A percentile compares a stretch with the other conserved stretches of the same genome.
These are phyloP conservation scores for Manihot esculenta DNA, from an alignment of 441 rosid species.

Conservation along the genomic window DNA sequence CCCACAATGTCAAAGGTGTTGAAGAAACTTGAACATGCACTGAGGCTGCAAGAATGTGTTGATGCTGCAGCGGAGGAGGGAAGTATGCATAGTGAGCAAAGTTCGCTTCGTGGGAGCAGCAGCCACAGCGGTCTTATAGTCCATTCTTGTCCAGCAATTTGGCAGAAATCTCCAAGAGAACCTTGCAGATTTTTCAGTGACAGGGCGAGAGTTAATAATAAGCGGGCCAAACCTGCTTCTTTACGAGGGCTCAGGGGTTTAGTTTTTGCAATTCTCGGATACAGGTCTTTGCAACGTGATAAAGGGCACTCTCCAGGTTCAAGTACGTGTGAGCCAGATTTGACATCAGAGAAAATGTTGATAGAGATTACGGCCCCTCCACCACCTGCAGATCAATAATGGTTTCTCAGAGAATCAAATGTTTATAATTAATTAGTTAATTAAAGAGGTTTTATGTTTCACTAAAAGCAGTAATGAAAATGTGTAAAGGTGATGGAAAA, in stretches of 20 bases:
- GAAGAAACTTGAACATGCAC: constrained; percentile 11
- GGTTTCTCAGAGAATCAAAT: not conserved
- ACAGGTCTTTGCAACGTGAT: not conserved
- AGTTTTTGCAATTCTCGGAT: not conserved
- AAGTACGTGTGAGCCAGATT: not conserved
- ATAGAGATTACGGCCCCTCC: not conserved
- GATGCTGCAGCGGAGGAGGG: not conserved
- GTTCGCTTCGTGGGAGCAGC: not conserved
- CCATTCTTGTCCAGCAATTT: not conserved
- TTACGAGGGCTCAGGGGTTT: not conserved
- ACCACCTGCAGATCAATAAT: not conserved
- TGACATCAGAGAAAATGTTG: not conserved
- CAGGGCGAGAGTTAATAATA: not conserved
- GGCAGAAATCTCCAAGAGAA: not conserved
- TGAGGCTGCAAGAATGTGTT: constrained; percentile 17
- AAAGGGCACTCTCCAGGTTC: not conserved
- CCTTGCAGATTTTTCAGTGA: not conserved
- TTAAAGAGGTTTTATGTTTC: not conserved
- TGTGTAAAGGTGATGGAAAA: not conserved
- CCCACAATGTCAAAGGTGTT: constrained; percentile 19
- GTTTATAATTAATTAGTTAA: not conserved
- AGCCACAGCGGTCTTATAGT: not conserved
- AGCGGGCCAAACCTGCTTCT: not conserved
- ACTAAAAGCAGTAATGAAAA: no score
- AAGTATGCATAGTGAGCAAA: not conserved